Percentiles rank a stretch among this genome's conserved stretches.
Conservation (phyloP, 768 basidiomycete genomes). For the Lentinula aciculospora region DNA sequence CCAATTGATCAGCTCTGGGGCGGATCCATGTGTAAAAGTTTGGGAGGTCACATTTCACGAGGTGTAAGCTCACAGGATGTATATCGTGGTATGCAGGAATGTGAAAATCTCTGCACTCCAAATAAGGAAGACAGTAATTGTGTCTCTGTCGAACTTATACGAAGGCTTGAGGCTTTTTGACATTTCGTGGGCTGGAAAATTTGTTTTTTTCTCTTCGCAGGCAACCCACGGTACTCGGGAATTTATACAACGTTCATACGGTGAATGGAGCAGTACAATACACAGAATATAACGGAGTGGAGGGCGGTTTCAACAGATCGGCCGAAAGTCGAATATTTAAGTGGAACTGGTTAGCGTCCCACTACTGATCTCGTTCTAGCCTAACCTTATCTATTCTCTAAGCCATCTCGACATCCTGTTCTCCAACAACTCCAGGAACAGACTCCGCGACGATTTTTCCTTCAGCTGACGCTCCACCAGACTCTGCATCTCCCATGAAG, state of each 20-base stretch:
- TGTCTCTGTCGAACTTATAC: too few species aligned
- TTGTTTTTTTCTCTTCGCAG: too few species aligned
- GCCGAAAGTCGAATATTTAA: not conserved
- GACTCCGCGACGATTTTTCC: not conserved
- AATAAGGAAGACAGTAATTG: not conserved
- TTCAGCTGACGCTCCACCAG: conserved; percentile 5
- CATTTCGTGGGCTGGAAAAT: too few species aligned
- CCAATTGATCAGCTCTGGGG: conserved; percentile 66
- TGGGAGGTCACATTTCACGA: conserved; percentile 55
- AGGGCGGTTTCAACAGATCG: not conserved
- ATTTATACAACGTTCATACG: not conserved
- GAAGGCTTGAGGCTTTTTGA: too few species aligned
- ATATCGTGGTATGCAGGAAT: not conserved
- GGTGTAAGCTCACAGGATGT: not conserved
- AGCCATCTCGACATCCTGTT: conserved; percentile 37
- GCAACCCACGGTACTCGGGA: not conserved
- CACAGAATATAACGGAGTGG: not conserved
- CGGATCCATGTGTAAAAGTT: conserved; percentile 73
- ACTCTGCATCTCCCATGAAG: conserved; percentile 64
- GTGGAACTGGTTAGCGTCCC: not conserved
- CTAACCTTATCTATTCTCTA: conserved; percentile 10
- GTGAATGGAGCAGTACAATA: not conserved
- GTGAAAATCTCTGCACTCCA: not conserved
- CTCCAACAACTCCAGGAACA: not conserved
- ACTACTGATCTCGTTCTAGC: not conserved